Evolutionary conservation across 768 basidiomycete genomes (phyloP), one percentile per base, ranked within the genome.

Genomic region (Tylopilus subfusipes): DNA sequence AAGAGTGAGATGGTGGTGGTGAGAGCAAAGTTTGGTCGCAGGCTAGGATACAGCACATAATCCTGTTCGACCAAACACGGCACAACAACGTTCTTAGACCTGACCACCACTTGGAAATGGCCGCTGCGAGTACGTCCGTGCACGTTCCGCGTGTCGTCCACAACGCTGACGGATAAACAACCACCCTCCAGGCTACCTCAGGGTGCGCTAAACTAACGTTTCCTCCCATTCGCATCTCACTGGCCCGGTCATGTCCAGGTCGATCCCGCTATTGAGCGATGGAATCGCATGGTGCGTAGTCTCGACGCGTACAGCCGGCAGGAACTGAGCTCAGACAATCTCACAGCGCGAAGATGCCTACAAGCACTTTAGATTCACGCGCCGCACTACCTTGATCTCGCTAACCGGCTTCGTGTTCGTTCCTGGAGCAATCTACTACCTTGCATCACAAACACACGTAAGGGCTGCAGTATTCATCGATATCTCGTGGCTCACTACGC

Each of bases 331-430:
- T 57, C 31, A 51, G 33, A 44, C 42, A 31, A 25, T 3, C 19
- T 2, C 38, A 43, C 54, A 94, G 92, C 85, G 93, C 39, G 92
- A 94, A 68, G 79, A 84, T 58, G 88, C 83, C n/a, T 91, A 93
- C 72, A 76, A 86, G 66, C 78, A 84, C 65, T 96, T 94, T 71
- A 82, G 81, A 36, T 93, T 90, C 77, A 95, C 90, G 33, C 81
- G 74, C 27, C 75, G 80, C 52, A 83, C 86, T 22, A 79, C 86
- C 25, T 76, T 85, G 62, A 80, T 84, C 42, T 64, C 79, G 36
- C 55, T 90, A 21, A 72, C 83, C 13, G 89, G 88, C 33, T 76
- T 86, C 61, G 70, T 86, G 22, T 71, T 89, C 50, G 71, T 86
- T 49, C 93, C 93, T 9, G 78, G 78, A 18, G 70, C 79, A 18